phyloP scores from a whole-genome alignment of 768 basidiomycete genomes.

The Termitomyces sp. region DNA sequence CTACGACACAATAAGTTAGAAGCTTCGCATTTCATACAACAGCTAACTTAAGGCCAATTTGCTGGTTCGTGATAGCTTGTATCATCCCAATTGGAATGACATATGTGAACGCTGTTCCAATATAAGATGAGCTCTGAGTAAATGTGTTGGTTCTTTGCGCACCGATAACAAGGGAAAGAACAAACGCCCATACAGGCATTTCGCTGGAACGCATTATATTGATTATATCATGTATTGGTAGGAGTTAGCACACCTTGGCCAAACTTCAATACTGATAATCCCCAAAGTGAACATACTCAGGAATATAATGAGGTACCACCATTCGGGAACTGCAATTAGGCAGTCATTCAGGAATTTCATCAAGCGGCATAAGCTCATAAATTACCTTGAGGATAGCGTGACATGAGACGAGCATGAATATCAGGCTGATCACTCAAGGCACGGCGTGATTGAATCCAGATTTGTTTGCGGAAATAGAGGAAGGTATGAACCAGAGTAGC shows the following conservation, averaged over 20 bases:
- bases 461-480: slow-evolving; percentile 77
- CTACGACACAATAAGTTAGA: slow-evolving; percentile 39
- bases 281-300: slow-evolving; percentile 64
- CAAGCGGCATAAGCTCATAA: not conserved
- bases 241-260: slow-evolving; percentile 38
- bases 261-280: slow-evolving; percentile 63
- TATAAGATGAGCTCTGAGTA: slow-evolving; percentile 18
- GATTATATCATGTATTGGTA: not conserved
- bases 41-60: slow-evolving; percentile 53
- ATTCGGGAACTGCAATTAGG: slow-evolving; percentile 53
- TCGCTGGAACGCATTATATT: slow-evolving; percentile 32
- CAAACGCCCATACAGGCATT: slow-evolving; percentile 48
- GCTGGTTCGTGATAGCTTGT: slow-evolving; percentile 75
- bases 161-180: slow-evolving; percentile 64
- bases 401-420: slow-evolving; percentile 85
- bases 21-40: not conserved
- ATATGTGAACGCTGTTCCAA: slow-evolving; percentile 48
- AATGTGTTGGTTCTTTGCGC: slow-evolving; percentile 6
- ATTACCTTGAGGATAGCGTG: slow-evolving; percentile 51
- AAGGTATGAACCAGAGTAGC: slow-evolving; percentile 67
- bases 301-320: slow-evolving; percentile 80
- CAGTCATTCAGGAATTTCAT: not conserved
- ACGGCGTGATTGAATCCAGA: slow-evolving; percentile 65
- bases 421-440: slow-evolving; percentile 78
- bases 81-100: slow-evolving; percentile 67